phyloP scores from a whole-genome alignment of 176 grass and related monocot species.

The Saccharum spontaneum region DNA sequence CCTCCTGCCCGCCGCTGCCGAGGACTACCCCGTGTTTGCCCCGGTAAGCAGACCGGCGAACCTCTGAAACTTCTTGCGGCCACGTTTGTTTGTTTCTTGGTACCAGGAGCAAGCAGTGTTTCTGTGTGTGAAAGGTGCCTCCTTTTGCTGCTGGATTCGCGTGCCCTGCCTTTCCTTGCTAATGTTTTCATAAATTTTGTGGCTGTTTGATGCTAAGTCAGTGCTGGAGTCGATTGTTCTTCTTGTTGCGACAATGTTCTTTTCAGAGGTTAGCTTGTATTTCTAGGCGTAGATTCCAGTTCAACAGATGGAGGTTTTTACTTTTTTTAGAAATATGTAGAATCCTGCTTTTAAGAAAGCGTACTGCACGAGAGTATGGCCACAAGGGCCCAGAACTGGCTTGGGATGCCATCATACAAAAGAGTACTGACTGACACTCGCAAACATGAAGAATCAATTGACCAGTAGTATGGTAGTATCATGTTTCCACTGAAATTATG shows the following conservation, averaged over 20 bases:
- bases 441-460: neutral
- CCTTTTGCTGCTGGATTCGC: slow-evolving; percentile 6
- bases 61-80: neutral
- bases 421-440: neutral
- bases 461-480: neutral
- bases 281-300: neutral
- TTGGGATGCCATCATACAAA: neutral
- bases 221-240: slow-evolving; percentile 1
- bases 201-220: neutral
- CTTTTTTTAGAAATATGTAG: neutral
- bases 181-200: neutral
- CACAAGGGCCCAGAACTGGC: neutral
- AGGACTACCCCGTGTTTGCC: slow-evolving; percentile 93
- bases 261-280: neutral
- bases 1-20: slow-evolving; percentile 37
- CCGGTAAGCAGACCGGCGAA: slow-evolving; percentile 50
- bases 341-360: neutral
- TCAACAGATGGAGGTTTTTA: neutral
- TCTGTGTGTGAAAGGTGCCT: neutral
- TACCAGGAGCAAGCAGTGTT: neutral
- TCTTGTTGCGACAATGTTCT: neutral
- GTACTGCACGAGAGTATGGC: neutral
- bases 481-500: neutral
- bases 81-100: neutral
- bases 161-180: neutral